These are phyloP conservation scores for Arthroderma uncinatum DNA, from an alignment of 2,329 filamentous ascomycete species.

Conservation along the genomic window DNA sequence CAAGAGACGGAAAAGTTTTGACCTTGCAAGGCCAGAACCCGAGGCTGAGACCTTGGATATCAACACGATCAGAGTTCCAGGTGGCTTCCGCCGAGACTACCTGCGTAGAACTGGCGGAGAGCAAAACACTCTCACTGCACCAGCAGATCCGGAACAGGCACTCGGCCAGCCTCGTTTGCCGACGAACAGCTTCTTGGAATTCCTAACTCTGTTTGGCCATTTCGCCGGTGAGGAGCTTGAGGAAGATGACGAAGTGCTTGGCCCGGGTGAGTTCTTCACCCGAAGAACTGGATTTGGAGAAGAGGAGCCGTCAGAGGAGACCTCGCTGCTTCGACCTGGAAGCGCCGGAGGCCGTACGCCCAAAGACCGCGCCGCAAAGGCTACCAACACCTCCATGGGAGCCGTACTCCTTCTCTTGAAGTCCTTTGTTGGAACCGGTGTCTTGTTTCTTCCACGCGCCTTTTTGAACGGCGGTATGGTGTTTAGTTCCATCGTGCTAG, in stretches of 20 bases:
- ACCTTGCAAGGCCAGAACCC: slow-evolving; percentile 62
- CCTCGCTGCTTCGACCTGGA: slow-evolving; percentile 59
- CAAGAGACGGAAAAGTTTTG: slow-evolving; percentile 80
- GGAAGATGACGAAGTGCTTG: slow-evolving; percentile 84
- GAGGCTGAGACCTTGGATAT: slow-evolving; percentile 76
- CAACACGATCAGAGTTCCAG: slow-evolving; percentile 80
- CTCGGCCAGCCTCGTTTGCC: slow-evolving; percentile 52
- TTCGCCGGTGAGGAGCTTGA: slow-evolving; percentile 95
- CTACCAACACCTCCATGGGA: slow-evolving; percentile 66
- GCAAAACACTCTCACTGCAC: slow-evolving; percentile 29
- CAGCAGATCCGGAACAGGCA: slow-evolving; percentile 27
- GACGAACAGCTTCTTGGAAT: slow-evolving; percentile 91
- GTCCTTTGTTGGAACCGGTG: slow-evolving; percentile 94
- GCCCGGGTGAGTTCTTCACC: slow-evolving; percentile 76
- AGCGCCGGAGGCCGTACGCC: slow-evolving; percentile 63
- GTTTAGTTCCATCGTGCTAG: slow-evolving; percentile 85
- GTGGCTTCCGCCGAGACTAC: slow-evolving; percentile 86
- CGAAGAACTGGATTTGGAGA: slow-evolving; percentile 36
- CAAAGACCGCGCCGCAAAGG: slow-evolving; percentile 60
- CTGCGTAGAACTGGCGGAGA: slow-evolving; percentile 64
- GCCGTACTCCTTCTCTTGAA: slow-evolving; percentile 82
- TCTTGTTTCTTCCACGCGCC: slow-evolving; percentile 82
- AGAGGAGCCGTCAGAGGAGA: slow-evolving; percentile 78
- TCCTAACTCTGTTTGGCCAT: slow-evolving; percentile 87
- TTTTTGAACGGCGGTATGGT: slow-evolving; percentile 96